These are phyloP conservation scores for Penicillium occitanis DNA, from an alignment of 2,329 filamentous ascomycete genomes.

Conservation along the genomic window DNA sequence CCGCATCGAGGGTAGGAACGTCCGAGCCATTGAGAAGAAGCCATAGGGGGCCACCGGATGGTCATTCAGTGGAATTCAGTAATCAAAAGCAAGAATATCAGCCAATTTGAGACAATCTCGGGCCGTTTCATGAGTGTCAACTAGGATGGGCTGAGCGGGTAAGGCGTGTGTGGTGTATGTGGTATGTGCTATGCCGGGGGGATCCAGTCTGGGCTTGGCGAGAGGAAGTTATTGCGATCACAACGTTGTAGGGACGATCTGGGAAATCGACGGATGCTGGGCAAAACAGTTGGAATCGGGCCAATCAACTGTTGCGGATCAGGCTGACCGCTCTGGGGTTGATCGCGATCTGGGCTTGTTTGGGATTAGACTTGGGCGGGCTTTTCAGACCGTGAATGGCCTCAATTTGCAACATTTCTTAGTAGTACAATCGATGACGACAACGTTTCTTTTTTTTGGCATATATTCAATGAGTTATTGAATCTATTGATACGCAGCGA, in stretches of 20 bases:
- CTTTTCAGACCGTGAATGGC: not conserved
- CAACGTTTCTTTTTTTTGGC: not conserved
- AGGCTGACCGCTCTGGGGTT: not conserved
- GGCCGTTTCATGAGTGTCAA: not conserved
- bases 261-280: not conserved
- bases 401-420: not conserved
- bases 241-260: constrained; percentile 17
- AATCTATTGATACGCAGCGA: not conserved
- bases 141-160: not conserved
- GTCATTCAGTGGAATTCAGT: not conserved
- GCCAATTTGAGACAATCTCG: not conserved
- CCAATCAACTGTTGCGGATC: not conserved
- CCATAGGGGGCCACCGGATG: not conserved
- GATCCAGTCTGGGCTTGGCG: not conserved
- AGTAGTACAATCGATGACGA: not conserved
- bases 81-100: not conserved
- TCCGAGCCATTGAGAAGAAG: constrained; percentile 8
- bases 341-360: constrained; percentile 17
- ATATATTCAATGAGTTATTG: not conserved
- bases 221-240: constrained; percentile 18
- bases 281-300: constrained; percentile 16
- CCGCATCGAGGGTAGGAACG: not conserved
- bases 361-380: not conserved
- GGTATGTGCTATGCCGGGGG: not conserved
- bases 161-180: not conserved